Percentiles rank a stretch among this genome's conserved stretches.
Conservation (phyloP, 306 rosid genomes). For the Prunus persica region Prunus_persica_NCBIv2 NC_034014.1:3462501-3463000, state of each 20-base stretch:
- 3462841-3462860: no score
- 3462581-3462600: slow-evolving; percentile 69
- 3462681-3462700: slow-evolving; percentile 80
- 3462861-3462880: not conserved
- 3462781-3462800: slow-evolving; percentile 86
- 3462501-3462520: slow-evolving; percentile 83
- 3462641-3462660: slow-evolving; percentile 2
- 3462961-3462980: not conserved
- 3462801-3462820: slow-evolving; percentile 85
- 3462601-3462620: slow-evolving; percentile 16
- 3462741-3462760: slow-evolving; percentile 91
- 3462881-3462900: not conserved
- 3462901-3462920: not conserved
- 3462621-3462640: slow-evolving; percentile 21
- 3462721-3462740: slow-evolving; percentile 76
- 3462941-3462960: not conserved
- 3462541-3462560: slow-evolving; percentile 73
- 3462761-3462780: slow-evolving; percentile 87
- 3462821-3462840: slow-evolving; percentile 1
- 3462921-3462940: not conserved
- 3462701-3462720: slow-evolving; percentile 70
- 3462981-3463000: not conserved
- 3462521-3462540: slow-evolving; percentile 74
- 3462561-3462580: slow-evolving; percentile 77
- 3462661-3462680: slow-evolving; percentile 42